Conservation (phyloP, 2,329 filamentous ascomycete genomes). For the Fulvia fulva region DNA sequence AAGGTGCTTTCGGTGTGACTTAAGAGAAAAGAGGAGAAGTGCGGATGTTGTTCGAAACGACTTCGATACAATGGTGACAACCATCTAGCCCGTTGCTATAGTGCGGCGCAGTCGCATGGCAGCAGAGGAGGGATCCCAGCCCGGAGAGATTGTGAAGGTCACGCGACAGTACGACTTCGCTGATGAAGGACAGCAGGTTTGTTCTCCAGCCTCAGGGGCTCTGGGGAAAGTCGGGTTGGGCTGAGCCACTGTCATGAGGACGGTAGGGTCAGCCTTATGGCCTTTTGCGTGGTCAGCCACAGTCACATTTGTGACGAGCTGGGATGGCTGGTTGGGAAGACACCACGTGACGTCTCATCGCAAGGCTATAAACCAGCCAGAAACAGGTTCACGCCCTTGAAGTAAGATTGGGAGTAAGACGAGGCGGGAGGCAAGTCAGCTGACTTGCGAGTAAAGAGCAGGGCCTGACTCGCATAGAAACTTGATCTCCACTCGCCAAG, state of each 20-base stretch:
- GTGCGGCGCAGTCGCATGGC: slow-evolving; percentile 1
- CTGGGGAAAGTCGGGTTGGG: background rate
- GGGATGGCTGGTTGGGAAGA: background rate
- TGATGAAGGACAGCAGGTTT: background rate
- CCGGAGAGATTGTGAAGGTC: background rate
- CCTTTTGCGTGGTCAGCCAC: background rate
- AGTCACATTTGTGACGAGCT: background rate
- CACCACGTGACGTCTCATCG: too few relatives aligned
- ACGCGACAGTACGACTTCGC: background rate
- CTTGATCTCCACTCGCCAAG: background rate
- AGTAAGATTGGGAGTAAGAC: background rate
- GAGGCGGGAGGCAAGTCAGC: background rate
- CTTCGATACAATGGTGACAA: background rate
- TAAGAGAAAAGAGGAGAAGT: background rate
- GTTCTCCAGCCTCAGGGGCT: background rate
- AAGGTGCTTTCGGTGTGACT: too few relatives aligned
- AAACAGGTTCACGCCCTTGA: background rate
- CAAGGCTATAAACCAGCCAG: slow-evolving; percentile 2
- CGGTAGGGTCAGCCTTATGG: background rate
- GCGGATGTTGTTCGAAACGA: background rate
- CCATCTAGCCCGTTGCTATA: background rate
- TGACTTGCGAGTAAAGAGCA: background rate
- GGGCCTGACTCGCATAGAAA: background rate
- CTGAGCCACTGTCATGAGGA: background rate
- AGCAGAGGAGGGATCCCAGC: background rate